Evolutionary conservation across 306 rosid genomes (phyloP), one percentile per base, ranked within the genome.

Genomic region (Luffa aegyptiaca): DNA sequence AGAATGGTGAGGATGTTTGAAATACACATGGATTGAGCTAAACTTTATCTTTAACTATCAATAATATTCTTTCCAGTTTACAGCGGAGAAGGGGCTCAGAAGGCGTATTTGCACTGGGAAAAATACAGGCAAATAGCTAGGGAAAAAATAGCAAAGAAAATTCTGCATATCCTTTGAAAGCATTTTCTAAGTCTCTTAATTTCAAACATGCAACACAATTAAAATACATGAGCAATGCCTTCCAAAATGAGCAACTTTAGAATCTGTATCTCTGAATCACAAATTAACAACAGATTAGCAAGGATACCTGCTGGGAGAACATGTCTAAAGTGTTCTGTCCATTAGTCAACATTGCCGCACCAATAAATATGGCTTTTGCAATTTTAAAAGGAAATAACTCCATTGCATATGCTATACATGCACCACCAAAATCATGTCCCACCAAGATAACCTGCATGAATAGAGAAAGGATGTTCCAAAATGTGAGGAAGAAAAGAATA

Each of bases 391-490:
- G 96, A 84, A 87, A 93, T 80, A 86, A 77, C 82, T 96, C 99
- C 99, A 89, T 96, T 75, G 94, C 93, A 87, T 89, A 86, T 4
- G 98, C 90, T 82, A 93, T 88, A 80, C 99, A 91, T 26, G 96
- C 88, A 72, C 99, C 99, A 53, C 99, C 99, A 72, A 96, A 90
- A 89, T 96, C 99, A 86, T 96, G 99, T 52, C 99, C 99, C 81
- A 87, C 98, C 89, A 96, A 82, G 81, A 96, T 91, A 75, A 96
- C 99, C 99, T 96, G 84, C 81, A 72, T 44, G 69, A 79, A 37
- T 82, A 45, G 59, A 79, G 39, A 39, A 20, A 35, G 6, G 83
- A 73, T 74, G 80, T 64, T 55, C 53, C 76, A 11, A 70, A 44
- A 46, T 26, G 35, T 71, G 57, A 71, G 57, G n/a, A 71, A 71